Evolutionary conservation across 1,284 basidiomycete species (phyloP).

Genomic region (Melampsora abietis-canadensis): DNA sequence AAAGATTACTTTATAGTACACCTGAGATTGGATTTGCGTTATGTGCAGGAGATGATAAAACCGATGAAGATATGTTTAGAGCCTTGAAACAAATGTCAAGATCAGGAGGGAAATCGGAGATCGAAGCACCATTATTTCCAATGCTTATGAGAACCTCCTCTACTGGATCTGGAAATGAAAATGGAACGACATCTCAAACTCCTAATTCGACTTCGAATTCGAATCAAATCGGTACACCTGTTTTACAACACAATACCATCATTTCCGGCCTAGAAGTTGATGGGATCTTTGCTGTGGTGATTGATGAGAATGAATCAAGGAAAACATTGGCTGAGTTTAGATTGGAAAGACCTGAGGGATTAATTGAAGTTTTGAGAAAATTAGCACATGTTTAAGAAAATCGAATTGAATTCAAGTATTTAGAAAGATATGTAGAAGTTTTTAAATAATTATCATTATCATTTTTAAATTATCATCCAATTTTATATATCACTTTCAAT

Average conservation of each 20-base stretch:
- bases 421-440: too few species aligned
- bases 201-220: too few species aligned
- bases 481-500: too few species aligned
- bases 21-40: conserved; percentile 36
- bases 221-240: too few species aligned
- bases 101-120: too few species aligned
- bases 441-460: too few species aligned
- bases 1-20: conserved; percentile 25
- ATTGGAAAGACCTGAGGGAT: conserved; percentile 16
- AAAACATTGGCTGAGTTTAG: conserved; percentile 40
- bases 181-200: too few species aligned
- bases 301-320: conserved; percentile 34
- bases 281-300: conserved; percentile 39
- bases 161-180: background rate
- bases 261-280: conserved; percentile 24
- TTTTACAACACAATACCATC: background rate
- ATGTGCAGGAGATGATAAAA: conserved; percentile 36
- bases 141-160: conserved; percentile 14
- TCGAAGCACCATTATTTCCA: background rate
- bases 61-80: conserved; percentile 96
- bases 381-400: conserved; percentile 12
- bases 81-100: conserved; percentile 57
- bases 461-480: too few species aligned
- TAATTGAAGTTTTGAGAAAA: conserved; percentile 30
- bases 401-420: too few species aligned